Evolutionary conservation across 2,329 filamentous ascomycete genomes (phyloP).

Genomic region (Arthroderma sp.): DNA sequence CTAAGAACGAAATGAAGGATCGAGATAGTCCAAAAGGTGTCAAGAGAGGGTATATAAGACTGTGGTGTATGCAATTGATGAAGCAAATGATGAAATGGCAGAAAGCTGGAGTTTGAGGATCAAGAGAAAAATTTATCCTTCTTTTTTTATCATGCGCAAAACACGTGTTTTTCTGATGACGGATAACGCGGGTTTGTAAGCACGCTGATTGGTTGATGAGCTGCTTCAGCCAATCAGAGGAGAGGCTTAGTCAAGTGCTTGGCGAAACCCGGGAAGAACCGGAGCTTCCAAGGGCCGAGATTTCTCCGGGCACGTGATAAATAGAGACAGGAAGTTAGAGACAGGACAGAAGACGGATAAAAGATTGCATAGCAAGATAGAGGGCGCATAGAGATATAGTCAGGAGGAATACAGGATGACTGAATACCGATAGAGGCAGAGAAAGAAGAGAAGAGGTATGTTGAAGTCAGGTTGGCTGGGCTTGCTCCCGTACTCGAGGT

Average conservation of each 20-base stretch:
- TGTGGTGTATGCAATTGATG: slow-evolving; percentile 6
- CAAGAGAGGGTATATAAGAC: slow-evolving; percentile 15
- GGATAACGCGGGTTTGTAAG: neutral
- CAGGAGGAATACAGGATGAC: no score
- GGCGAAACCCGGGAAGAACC: neutral
- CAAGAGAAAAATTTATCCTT: neutral
- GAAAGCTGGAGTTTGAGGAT: slow-evolving; percentile 8
- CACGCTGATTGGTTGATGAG: slow-evolving; percentile 6
- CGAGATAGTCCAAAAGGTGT: slow-evolving; percentile 23
- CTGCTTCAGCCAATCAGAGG: slow-evolving; percentile 1
- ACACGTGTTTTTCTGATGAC: neutral
- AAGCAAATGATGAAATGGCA: slow-evolving; percentile 10
- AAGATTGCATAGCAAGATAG: neutral
- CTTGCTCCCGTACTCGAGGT: no score
- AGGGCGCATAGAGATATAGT: neutral
- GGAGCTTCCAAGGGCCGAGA: neutral
- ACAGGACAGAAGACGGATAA: no score
- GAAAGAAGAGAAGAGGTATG: no score
- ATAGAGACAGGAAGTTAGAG: neutral
- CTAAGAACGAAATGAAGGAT: slow-evolving; percentile 5
- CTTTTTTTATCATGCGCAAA: neutral
- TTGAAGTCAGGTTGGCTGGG: no score
- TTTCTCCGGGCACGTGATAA: neutral
- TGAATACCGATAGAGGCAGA: no score
- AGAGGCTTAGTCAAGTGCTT: neutral